Percentiles rank a stretch among this genome's conserved stretches.
Evolutionary conservation across 2,329 filamentous ascomycete genomes (phyloP).

Genomic region (Dactylellina drechsleri): DNA sequence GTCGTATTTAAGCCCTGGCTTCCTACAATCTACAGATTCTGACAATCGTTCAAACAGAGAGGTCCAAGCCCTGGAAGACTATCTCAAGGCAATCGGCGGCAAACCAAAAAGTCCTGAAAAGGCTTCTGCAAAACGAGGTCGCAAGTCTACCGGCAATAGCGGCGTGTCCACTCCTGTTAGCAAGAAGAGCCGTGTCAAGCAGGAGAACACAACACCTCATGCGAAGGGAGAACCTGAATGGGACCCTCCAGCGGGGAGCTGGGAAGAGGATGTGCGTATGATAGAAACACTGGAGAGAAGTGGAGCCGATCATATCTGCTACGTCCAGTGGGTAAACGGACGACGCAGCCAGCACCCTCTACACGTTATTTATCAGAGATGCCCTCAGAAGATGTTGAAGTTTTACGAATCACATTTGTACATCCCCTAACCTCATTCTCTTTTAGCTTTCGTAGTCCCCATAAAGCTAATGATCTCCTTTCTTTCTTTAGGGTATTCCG

Average conservation of each 20-base stretch:
- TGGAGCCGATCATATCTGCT: conserved; percentile 71
- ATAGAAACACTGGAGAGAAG: conserved; percentile 79
- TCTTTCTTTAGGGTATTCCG: conserved; percentile 1
- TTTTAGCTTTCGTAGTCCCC: too few relatives aligned
- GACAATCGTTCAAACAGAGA: conserved; percentile 18
- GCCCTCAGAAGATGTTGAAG: conserved; percentile 74
- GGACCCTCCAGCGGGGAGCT: conserved; percentile 76
- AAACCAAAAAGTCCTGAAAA: conserved; percentile 67
- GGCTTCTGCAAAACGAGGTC: conserved; percentile 67
- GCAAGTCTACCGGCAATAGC: conserved; percentile 63
- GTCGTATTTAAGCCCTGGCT: not conserved
- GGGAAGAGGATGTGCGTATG: conserved; percentile 77
- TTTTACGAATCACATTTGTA: conserved; percentile 67
- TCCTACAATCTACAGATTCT: not conserved
- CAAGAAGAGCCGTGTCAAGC: conserved; percentile 58
- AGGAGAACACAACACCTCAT: conserved; percentile 58
- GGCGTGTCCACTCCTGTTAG: conserved; percentile 55
- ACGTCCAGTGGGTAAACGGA: conserved; percentile 66
- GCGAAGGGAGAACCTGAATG: conserved; percentile 65
- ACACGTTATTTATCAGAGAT: conserved; percentile 75
- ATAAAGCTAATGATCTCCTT: too few relatives aligned
- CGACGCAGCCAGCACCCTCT: conserved; percentile 79
- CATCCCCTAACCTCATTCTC: conserved; percentile 32
- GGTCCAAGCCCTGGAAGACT: conserved; percentile 61
- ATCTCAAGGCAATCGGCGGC: conserved; percentile 73